A percentile compares a stretch with the other conserved stretches of the same genome.
Evolutionary conservation across 805 yeast genomes (phyloP).

Genomic region (Yarrowia alimentaria): DNA sequence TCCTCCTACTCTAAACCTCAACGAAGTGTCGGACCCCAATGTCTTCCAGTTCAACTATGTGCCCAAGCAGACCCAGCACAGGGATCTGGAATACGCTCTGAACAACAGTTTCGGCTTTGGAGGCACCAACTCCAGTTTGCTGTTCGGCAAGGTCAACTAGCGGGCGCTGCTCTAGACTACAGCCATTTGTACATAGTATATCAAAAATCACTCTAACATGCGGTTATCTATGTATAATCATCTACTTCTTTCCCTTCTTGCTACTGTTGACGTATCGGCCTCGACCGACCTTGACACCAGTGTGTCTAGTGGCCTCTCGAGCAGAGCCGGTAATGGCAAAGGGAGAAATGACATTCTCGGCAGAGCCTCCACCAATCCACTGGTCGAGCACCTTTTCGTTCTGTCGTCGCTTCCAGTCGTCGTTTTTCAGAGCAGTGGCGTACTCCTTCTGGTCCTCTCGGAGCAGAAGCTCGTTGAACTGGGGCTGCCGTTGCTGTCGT

Average conservation of each 20-base stretch:
- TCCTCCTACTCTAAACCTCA: constrained; percentile 82
- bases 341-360: constrained; percentile 81
- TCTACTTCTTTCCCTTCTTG: constrained; percentile 33
- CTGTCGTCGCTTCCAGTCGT: constrained; percentile 80
- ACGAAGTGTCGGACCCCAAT: constrained; percentile 48
- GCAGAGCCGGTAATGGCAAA: constrained; percentile 65
- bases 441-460: constrained; percentile 96
- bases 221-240: not conserved
- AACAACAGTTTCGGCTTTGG: constrained; percentile 97
- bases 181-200: not conserved
- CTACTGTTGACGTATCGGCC: constrained; percentile 77
- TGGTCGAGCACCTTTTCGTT: constrained; percentile 81
- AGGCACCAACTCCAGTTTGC: constrained; percentile 81
- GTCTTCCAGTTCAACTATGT: constrained; percentile 58
- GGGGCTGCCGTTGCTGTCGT: constrained; percentile 44
- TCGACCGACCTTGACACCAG: constrained; percentile 77
- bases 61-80: constrained; percentile 46
- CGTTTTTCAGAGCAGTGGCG: constrained; percentile 79
- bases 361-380: constrained; percentile 92
- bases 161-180: not conserved
- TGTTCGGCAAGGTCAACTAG: constrained; percentile 35
- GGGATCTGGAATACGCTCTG: constrained; percentile 56
- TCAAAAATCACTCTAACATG: not conserved
- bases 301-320: constrained; percentile 45
- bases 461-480: constrained; percentile 62